Evolutionary conservation across 768 basidiomycete genomes (phyloP).

Genomic region (Mycena floridula): DNA sequence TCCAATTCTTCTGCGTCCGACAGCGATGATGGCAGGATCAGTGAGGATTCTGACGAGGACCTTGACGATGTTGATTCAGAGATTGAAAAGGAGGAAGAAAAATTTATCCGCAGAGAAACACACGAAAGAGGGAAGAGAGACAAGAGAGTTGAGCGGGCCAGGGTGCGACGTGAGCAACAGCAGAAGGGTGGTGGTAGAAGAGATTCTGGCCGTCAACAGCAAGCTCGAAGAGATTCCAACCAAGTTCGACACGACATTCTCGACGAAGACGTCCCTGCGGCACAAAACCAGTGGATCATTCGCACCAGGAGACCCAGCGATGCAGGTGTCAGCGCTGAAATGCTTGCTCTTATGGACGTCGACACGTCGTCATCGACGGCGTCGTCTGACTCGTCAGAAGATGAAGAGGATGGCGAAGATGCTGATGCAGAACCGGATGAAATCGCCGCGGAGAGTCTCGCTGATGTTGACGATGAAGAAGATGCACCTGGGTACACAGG

Average conservation of each 20-base stretch:
- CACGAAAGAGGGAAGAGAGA: constrained; percentile 28
- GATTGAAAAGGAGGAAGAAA: constrained; percentile 58
- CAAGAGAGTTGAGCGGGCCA: constrained; percentile 31
- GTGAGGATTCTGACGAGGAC: constrained; percentile 28
- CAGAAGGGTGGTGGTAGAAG: constrained; percentile 40
- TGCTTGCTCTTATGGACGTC: constrained; percentile 60
- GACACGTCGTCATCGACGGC: constrained; percentile 23
- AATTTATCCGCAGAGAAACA: constrained; percentile 45
- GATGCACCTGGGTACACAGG: constrained; percentile 50
- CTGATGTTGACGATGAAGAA: constrained; percentile 34
- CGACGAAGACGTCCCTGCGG: neutral
- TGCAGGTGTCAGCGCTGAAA: constrained; percentile 54
- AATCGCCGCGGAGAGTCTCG: constrained; percentile 25
- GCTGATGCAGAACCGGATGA: constrained; percentile 21
- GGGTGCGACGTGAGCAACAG: constrained; percentile 54
- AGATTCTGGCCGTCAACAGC: constrained; percentile 12
- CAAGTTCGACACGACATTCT: neutral
- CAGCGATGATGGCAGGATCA: constrained; percentile 30
- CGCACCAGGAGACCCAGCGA: constrained; percentile 43
- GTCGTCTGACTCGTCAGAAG: constrained; percentile 18
- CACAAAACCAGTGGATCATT: constrained; percentile 57
- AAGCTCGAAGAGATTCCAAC: neutral
- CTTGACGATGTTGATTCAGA: constrained; percentile 52
- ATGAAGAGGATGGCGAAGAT: constrained; percentile 57
- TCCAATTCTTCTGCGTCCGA: constrained; percentile 35